Base-by-base conservation (phyloP, 805 yeast species). In the Lachancea waltii region DNA sequence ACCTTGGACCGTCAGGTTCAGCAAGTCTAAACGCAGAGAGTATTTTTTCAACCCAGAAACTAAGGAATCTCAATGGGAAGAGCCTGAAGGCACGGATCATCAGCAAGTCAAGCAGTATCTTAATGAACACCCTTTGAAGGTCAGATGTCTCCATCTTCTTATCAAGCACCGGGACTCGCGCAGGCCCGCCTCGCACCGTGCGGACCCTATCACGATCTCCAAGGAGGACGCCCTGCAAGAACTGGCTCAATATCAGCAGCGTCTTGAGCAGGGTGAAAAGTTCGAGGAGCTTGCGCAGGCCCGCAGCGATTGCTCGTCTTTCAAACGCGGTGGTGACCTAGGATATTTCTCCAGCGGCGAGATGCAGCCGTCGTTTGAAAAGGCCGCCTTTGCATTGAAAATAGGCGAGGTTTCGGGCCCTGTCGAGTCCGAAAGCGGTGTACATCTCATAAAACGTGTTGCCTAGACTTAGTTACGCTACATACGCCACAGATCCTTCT, bases 331-430 rank as follows among this genome's bases (percentile, higher is more conserved):
- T 15, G 98, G 98, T 32, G 98, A 92, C 59, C 69, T 92, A 51
- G 97, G 98, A 0, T 77, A 65, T 54, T 92, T 92, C 56, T 85
- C 83, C 17, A 77, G 72, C 44, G 96, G 96, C 27, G 87, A 81
- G 51, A 92, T 92, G 98, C 97, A 92, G 62, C 95, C 95, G 24
- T 65, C 81, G 42, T 92, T 92, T 55, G 98, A 92, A 62, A 79
- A 79, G 43, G 95, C 92, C 2, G 80, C 95, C 1, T 90, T 83
- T 58, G 79, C 64, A 4, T 67, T 92, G 47, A 76, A 84, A 47
- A 79, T 86, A 15, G 95, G 95, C 15, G 92, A 89, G 56, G 60
- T 83, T 31, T 81, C 92, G 53, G 83, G 76, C 30, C 75, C 87
- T 19, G 83, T 92, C 11, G 97, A 87, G 63, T 77, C 89, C 13